Base-by-base conservation (phyloP, 257 asterid genomes). In the Solanum tarijense region DNA sequence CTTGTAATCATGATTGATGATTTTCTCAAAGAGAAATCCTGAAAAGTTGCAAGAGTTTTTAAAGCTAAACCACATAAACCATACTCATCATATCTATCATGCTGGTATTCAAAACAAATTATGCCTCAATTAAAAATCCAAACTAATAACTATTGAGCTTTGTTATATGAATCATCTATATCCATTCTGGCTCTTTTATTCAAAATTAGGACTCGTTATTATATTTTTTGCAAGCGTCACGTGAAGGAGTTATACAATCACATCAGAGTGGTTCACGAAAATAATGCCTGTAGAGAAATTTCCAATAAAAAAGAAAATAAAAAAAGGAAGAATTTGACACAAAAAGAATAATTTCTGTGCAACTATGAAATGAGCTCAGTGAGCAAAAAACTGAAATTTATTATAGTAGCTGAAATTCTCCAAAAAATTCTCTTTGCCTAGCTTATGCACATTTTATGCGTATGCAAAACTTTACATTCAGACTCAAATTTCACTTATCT, bases 401-500 rank as follows among this genome's bases (percentile, higher is more conserved):
- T 9, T 46, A 79, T 43, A 9, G 5, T 48, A 31, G 41, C 69
- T 18, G 32, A 31, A 82, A 16, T 46, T 81, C 85, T 81, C 85
- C 41, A 48, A 31, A 20, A 43, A 4, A 29, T 46, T 48, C 18
- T 29, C 29, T 29, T 10, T 48, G 4, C 31, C 43, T 48, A 82
- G 86, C 86, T 31, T 46, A 48, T 29, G 43, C 43, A 82, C 39
- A 48, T 29, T 46, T 81, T 9, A 29, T 48, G 43, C 3, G 8
- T 27, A 29, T 35, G 27, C 9, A 79, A 43, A 43, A 76, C 13
- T 83, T 23, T 34, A 31, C 46, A 62, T 65, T 84, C 36, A 13
- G 23, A n/a, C 7, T 62, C n/a, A 12, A n/a, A 36, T 20, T 55
- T 84, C 65, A 71, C 52, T 46, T 73, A 96, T 91, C 98, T 94